These are phyloP conservation scores for Rhododendron kiyosumense DNA, from an alignment of 148 eudicot species.

Conservation along the genomic window DNA sequence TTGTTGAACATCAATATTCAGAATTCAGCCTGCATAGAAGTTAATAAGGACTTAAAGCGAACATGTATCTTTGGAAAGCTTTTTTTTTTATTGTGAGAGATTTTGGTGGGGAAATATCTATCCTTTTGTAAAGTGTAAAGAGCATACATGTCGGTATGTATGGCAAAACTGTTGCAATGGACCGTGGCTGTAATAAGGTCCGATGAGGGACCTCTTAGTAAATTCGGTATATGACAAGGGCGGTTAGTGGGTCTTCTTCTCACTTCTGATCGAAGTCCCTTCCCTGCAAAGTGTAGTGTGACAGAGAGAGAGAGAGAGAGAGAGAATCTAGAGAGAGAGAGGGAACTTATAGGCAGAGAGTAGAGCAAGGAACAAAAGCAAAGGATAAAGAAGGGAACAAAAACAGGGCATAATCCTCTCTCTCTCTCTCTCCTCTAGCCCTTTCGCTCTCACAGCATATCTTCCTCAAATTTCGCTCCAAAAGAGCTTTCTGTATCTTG, in stretches of 20 bases:
- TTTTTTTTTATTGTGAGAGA: too few relatives aligned
- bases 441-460: not conserved
- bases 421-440: not conserved
- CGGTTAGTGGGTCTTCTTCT: conserved; percentile 26
- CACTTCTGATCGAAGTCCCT: conserved; percentile 34
- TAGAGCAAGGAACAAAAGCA: conserved; percentile 12
- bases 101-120: too few relatives aligned
- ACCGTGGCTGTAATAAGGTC: not conserved
- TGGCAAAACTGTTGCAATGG: not conserved
- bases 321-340: not conserved
- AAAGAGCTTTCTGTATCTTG: not conserved
- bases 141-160: not conserved
- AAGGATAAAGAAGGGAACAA: conserved; percentile 19
- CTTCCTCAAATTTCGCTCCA: conserved; percentile 10
- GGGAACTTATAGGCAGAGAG: not conserved
- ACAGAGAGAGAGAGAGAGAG: conserved; percentile 1
- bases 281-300: conserved; percentile 31
- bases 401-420: conserved; percentile 4
- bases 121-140: not conserved
- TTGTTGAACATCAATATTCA: too few relatives aligned
- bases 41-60: not conserved
- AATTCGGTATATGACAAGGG: conserved; percentile 3
- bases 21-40: not conserved
- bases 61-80: too few relatives aligned
- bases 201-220: conserved; percentile 14